A percentile compares a stretch with the other conserved stretches of the same genome.
phyloP scores from a whole-genome alignment of 768 basidiomycete genomes.

The Mycena polygramma region DNA sequence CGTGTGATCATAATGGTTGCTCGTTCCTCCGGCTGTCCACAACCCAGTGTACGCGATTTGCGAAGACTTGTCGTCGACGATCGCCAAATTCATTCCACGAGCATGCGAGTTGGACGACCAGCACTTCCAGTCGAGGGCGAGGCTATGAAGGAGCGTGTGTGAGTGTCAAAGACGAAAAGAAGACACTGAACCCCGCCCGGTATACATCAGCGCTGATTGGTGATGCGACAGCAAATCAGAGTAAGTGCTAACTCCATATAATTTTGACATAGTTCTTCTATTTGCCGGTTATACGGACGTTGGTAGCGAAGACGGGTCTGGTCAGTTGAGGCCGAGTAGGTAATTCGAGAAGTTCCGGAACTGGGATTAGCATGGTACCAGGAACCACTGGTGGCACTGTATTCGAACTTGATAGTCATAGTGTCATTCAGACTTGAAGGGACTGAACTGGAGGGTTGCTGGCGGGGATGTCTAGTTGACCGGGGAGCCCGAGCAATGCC shows the following conservation, averaged over 20 bases:
- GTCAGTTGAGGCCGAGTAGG: not conserved
- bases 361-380: not conserved
- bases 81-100: conserved; percentile 32
- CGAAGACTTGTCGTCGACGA: conserved; percentile 38
- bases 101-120: conserved; percentile 32
- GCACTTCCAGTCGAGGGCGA: conserved; percentile 11
- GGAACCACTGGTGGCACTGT: not conserved
- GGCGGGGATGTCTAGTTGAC: no score
- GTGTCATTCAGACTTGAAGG: not conserved
- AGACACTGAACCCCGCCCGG: not conserved
- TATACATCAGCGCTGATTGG: conserved; percentile 2
- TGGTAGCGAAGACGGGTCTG: not conserved
- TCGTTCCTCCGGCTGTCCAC: conserved; percentile 33
- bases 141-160: conserved; percentile 21
- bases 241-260: not conserved
- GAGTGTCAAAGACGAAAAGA: conserved; percentile 19
- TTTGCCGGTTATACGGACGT: not conserved
- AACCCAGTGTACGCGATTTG: conserved; percentile 35
- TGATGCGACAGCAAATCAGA: not conserved
- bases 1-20: conserved; percentile 38
- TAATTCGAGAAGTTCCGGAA: not conserved
- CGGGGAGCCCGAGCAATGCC: not conserved
- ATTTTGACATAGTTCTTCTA: not conserved
- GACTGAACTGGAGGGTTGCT: no score
- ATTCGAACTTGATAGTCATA: not conserved